phyloP scores from a whole-genome alignment of 108 stramenopile genomes.

The Nitzschia sp. region DNA sequence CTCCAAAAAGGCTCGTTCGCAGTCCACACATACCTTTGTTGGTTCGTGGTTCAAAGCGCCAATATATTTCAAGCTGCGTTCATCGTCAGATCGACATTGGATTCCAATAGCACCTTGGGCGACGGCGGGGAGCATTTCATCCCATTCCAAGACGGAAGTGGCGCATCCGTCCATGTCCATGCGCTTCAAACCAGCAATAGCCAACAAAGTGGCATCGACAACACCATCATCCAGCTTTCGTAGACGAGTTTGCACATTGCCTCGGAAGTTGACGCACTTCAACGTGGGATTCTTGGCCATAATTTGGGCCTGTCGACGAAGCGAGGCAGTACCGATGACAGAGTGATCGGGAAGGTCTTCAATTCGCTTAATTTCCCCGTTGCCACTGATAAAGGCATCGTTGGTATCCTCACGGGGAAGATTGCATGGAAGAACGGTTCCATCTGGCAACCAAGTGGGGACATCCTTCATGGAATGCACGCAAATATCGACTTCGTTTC shows the following conservation, averaged over 20 bases:
- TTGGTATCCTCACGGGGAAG: conserved; percentile 97
- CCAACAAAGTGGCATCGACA: conserved; percentile 97
- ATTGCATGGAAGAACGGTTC: conserved; percentile 97
- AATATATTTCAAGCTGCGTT: conserved; percentile 87
- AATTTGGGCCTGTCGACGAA: conserved; percentile 97
- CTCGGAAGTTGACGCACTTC: conserved; percentile 98
- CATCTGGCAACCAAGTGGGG: conserved; percentile 98
- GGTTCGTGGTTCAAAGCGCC: conserved; percentile 90
- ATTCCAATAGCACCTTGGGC: conserved; percentile 99
- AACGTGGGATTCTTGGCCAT: conserved; percentile 93
- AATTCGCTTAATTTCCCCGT: conserved; percentile 68
- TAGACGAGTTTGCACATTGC: conserved; percentile 99
- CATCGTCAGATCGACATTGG: conserved; percentile 96
- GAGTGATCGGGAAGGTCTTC: conserved; percentile 89
- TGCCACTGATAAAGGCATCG: conserved; percentile 90
- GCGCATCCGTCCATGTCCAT: conserved; percentile 97
- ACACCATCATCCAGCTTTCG: conserved; percentile 98
- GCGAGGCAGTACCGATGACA: conserved; percentile 96
- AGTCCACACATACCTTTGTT: conserved; percentile 94
- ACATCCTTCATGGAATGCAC: conserved; percentile 99
- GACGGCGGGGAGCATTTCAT: conserved; percentile 98
- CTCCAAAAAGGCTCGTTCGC: conserved; percentile 98
- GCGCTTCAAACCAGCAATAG: conserved; percentile 98
- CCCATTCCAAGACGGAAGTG: conserved; percentile 90
- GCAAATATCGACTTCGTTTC: conserved; percentile 98